These are phyloP conservation scores for Posidonia australis DNA, from an alignment of 106 monocot species.

Conservation along the genomic window DNA sequence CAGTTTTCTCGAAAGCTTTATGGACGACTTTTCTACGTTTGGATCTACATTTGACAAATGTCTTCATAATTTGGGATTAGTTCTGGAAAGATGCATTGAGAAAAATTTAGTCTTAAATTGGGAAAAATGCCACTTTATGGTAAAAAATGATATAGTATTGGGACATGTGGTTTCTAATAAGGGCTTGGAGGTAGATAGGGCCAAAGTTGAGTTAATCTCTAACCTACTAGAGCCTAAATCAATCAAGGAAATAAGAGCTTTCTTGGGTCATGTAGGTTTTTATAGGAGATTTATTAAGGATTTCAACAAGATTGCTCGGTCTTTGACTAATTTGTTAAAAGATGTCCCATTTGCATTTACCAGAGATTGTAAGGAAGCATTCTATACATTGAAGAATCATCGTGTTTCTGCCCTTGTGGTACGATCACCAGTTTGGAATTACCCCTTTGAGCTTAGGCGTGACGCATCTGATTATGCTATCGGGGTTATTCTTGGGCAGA, in stretches of 20 bases:
- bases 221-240: neutral
- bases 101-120: neutral
- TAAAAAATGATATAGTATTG: neutral
- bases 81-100: no score
- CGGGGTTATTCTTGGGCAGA: no score
- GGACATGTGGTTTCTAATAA: neutral
- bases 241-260: neutral
- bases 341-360: no score
- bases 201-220: neutral
- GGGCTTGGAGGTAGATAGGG: neutral
- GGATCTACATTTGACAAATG: slow-evolving; percentile 4
- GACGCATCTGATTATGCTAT: no score
- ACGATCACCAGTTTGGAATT: no score
- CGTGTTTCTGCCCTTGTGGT: no score
- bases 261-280: neutral
- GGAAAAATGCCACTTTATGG: slow-evolving; percentile 1
- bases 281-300: neutral
- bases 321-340: no score
- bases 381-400: no score
- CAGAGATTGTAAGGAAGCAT: no score
- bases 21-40: slow-evolving; percentile 8
- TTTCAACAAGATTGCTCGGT: neutral
- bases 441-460: no score
- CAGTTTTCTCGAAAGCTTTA: slow-evolving; percentile 2
- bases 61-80: neutral